Evolutionary conservation across 2,329 filamentous ascomycete species (phyloP).

Genomic region (Lecanoromycetidae sp.): DNA sequence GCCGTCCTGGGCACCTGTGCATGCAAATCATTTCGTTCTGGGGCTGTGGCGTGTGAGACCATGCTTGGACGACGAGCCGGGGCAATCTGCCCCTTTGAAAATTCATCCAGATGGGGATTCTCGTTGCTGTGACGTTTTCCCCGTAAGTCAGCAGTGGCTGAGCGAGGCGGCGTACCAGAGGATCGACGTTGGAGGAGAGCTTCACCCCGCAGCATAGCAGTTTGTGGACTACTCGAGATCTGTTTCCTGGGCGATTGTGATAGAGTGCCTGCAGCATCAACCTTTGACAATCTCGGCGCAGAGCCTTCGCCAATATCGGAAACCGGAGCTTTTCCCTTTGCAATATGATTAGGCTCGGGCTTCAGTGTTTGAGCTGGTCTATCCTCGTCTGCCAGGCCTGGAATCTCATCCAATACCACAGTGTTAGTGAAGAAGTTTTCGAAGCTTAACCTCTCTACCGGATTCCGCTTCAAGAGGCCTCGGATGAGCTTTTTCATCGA

Average conservation of each 20-base stretch:
- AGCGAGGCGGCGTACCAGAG: conserved; percentile 16
- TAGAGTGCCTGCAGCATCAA: conserved; percentile 3
- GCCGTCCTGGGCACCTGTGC: conserved; percentile 10
- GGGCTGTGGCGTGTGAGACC: conserved; percentile 20
- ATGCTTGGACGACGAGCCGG: conserved; percentile 19
- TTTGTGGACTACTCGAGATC: conserved; percentile 6
- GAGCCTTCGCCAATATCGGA: conserved; percentile 6
- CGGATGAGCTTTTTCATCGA: conserved; percentile 74
- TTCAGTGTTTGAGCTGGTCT: conserved; percentile 31
- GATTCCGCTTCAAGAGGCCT: conserved; percentile 69
- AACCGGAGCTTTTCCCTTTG: conserved; percentile 13
- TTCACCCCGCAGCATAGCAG: conserved; percentile 6
- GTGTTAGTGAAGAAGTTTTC: conserved; percentile 69
- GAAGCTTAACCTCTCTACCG: conserved; percentile 74
- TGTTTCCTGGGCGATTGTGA: conserved; percentile 11
- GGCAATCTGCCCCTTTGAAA: conserved; percentile 2
- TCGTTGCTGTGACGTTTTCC: conserved; percentile 11
- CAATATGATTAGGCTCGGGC: conserved; percentile 12
- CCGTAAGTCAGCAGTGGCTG: conserved; percentile 12
- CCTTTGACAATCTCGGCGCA: conserved; percentile 4
- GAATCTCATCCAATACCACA: conserved; percentile 64
- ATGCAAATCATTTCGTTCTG: conserved; percentile 20
- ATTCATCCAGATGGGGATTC: not conserved
- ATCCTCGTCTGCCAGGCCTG: conserved; percentile 70
- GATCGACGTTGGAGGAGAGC: conserved; percentile 8